Evolutionary conservation across 306 rosid genomes (phyloP), one percentile per base, ranked within the genome.

Genomic region (Cucurbita argyrosperma): DNA sequence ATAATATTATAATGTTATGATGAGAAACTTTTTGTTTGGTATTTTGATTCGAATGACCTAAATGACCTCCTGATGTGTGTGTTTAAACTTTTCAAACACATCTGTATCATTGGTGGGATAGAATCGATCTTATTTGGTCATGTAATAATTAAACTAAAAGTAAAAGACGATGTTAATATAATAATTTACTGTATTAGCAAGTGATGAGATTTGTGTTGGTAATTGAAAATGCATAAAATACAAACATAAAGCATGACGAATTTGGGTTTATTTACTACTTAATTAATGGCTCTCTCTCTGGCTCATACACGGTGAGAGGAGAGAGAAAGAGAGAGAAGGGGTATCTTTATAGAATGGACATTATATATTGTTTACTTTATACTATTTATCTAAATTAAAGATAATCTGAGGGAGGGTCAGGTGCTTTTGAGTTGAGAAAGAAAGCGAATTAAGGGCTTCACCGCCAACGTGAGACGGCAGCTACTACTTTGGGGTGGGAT

Each of bases 401-500:
- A 30, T 30, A 3, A 3, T 30, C 35, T 2, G 71, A n/a, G 67
- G 45, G 46, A 61, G 67, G 67, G 26, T 61, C 7, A 61, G 26
- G 56, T 51, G 56, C 56, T 51, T 51, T 15, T 51, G 18, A 8
- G 21, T 2, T 52, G 56, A 52, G 21, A 16, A 52, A 52, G 21
- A 16, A 30, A 30, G 35, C 35, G 35, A 30, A 30, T 30, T 30
- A 52, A 6, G 21, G 56, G 35, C 35, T 30, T 30, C 7, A 12
- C n/a, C n/a, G 51, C 71, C 51, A 60, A 37, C 37, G 63, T 57
- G 61, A 21, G 6, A 0, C 26, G 37, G 79, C 10, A 8, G 23
- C 80, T 83, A 82, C 85, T 90, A 96, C 90, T 90, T 92, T 87
- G 98, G 96, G 40, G 10, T 58, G 40, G 52, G 26, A 70, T 92